Evolutionary conservation across 495 filamentous ascomycete species (phyloP).

Genomic region (Durotheca rogersii): DNA sequence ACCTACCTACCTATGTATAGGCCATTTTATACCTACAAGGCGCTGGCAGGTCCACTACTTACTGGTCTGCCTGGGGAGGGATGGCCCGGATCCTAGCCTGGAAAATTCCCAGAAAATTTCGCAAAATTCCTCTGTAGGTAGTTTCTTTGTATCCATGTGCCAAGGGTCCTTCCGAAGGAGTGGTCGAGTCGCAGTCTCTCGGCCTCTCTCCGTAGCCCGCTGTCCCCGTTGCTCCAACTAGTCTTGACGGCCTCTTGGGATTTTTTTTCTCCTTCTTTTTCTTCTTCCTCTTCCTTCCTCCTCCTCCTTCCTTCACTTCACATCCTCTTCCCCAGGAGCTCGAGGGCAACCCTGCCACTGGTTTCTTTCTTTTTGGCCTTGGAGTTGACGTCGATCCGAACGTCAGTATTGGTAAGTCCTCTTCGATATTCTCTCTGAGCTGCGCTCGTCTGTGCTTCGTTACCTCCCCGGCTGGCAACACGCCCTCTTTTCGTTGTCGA

Average conservation of each 20-base stretch:
- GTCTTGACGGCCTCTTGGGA: slow-evolving; percentile 20
- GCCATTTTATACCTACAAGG: too few species aligned
- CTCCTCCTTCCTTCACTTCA: slow-evolving; percentile 8
- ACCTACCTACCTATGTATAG: too few species aligned
- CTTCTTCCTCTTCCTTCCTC: slow-evolving; percentile 18
- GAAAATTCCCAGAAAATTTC: background rate
- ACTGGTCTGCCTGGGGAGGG: too few species aligned
- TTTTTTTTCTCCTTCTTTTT: slow-evolving; percentile 18
- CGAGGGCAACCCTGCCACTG: slow-evolving; percentile 26
- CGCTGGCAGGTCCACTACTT: too few species aligned
- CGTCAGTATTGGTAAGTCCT: slow-evolving; percentile 28
- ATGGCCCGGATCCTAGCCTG: background rate
- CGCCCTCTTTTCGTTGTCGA: background rate
- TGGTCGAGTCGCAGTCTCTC: slow-evolving; percentile 17
- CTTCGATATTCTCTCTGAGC: background rate
- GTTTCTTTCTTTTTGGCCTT: slow-evolving; percentile 34
- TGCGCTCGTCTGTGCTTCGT: background rate
- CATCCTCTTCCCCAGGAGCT: slow-evolving; percentile 31
- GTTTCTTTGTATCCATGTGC: too few species aligned
- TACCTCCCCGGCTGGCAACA: slow-evolving; percentile 7
- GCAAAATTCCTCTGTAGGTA: slow-evolving; percentile 11
- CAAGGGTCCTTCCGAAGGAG: slow-evolving; percentile 32
- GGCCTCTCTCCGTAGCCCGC: background rate
- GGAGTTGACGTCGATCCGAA: slow-evolving; percentile 29
- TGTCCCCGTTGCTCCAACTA: slow-evolving; percentile 23